Evolutionary conservation across 345 rosid genomes (phyloP), one percentile per base, ranked within the genome.

Genomic region (Gossypium arboreum): DNA sequence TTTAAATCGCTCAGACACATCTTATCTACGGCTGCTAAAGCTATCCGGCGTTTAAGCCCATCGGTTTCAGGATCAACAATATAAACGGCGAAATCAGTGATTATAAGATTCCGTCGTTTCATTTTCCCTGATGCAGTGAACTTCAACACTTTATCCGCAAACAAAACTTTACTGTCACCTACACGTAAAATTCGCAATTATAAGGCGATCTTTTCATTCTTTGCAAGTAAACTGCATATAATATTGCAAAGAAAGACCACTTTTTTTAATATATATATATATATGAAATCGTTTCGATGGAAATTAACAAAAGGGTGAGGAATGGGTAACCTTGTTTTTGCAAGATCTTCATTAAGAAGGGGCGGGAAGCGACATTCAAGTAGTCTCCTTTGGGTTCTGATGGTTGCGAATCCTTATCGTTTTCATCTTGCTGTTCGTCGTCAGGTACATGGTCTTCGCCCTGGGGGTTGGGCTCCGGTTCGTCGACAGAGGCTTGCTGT

Each of bases 111-210:
- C 2, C 97, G 88, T 24, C 86, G 86, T 54, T 90, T 93, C 94
- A 92, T 92, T 83, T 90, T 93, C 79, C 97, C 98, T 0, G 97
- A 80, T 75, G 88, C 85, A 44, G 97, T 92, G 83, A 93, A 89
- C 87, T 90, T 92, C 89, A 93, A 78, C 45, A 96, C 88, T 76
- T 91, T 96, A 83, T 96, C 98, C 45, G 97, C 98, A 79, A 93
- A 93, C 12, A 89, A 86, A 43, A 93, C 86, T 61, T 82, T 82
- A 41, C 76, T 87, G 75, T 93, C 97, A 73, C 98, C 99, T 93
- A 83, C 72, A 69, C 48, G 17, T 17, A 2, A 34, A 29, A 16
- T 12, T 51, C 48, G 39, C 47, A 70, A 52, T 11, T 29, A n/a
- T 17, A 13, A 22, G 34, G 52, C 39, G 50, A 39, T 34, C 12